Conservation (phyloP, 2,329 filamentous ascomycete genomes). For the Aspergillus jensenii region DNA sequence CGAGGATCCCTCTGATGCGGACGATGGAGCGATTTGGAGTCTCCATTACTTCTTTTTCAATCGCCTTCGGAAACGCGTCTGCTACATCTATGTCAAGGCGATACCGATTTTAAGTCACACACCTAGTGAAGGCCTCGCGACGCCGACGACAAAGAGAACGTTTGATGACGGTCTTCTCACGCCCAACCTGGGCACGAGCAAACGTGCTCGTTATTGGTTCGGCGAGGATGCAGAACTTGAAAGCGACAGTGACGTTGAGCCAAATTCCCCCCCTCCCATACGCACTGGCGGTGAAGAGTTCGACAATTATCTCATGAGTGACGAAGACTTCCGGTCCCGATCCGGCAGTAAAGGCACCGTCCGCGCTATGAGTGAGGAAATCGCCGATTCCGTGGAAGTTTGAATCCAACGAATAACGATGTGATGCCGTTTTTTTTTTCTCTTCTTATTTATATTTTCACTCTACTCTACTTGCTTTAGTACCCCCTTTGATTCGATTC, state of each 20-base stretch:
- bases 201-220: slow-evolving; percentile 86
- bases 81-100: slow-evolving; percentile 90
- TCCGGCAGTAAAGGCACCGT: slow-evolving; percentile 46
- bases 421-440: slow-evolving; percentile 14
- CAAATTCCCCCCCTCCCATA: slow-evolving; percentile 16
- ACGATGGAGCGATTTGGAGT: slow-evolving; percentile 92
- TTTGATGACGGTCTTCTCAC: slow-evolving; percentile 52
- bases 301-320: slow-evolving; percentile 46
- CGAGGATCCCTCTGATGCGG: slow-evolving; percentile 88
- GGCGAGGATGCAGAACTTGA: slow-evolving; percentile 60
- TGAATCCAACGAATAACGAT: slow-evolving; percentile 28
- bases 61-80: slow-evolving; percentile 84
- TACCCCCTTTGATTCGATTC: background rate
- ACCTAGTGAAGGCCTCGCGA: slow-evolving; percentile 51
- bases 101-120: slow-evolving; percentile 70
- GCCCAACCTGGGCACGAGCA: slow-evolving; percentile 62
- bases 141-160: slow-evolving; percentile 46
- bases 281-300: slow-evolving; percentile 37
- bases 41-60: slow-evolving; percentile 98
- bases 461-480: background rate
- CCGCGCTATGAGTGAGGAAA: slow-evolving; percentile 54
- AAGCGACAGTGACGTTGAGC: slow-evolving; percentile 42
- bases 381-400: slow-evolving; percentile 55
- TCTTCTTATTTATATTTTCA: background rate
- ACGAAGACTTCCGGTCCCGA: slow-evolving; percentile 43